Conservation (phyloP, 73 alveolate species). For the Paramecium caudatum region DNA sequence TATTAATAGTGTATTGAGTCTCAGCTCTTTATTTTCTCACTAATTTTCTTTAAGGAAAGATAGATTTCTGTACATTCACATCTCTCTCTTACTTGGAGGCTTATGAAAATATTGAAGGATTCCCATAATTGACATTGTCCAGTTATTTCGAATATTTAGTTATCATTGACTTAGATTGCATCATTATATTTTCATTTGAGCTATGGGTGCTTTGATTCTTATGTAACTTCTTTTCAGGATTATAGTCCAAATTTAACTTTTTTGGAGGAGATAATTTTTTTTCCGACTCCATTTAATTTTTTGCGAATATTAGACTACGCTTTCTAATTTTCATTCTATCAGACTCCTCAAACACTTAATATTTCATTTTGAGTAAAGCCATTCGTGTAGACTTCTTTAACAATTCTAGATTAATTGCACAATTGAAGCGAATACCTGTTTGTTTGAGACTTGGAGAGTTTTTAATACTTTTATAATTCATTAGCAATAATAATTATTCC, state of each 20-base stretch:
- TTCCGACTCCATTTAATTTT: constrained; percentile 15
- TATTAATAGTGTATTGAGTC: constrained; percentile 29
- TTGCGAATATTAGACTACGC: constrained; percentile 20
- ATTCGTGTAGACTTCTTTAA: constrained; percentile 14
- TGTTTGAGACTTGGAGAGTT: neutral
- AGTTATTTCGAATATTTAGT: constrained; percentile 23
- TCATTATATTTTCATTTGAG: neutral
- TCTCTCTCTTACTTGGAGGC: no score
- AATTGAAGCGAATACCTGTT: constrained; percentile 22
- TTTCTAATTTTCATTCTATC: constrained; percentile 22
- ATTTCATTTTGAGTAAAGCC: constrained; percentile 29
- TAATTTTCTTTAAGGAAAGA: constrained; percentile 9
- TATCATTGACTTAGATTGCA: constrained; percentile 9
- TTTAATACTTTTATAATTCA: constrained; percentile 18
- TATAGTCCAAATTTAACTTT: neutral
- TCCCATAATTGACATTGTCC: constrained; percentile 30
- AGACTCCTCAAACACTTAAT: constrained; percentile 6
- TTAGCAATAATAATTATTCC: constrained; percentile 1
- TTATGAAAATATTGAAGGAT: neutral
- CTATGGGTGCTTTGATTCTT: no score
- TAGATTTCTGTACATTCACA: neutral
- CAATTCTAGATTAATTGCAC: constrained; percentile 12
- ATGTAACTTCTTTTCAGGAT: neutral
- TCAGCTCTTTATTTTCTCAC: constrained; percentile 27
- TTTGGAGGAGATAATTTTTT: constrained; percentile 1